Base-by-base conservation (phyloP, 2,329 filamentous ascomycete genomes). In the Alternaria burnsii region DNA sequence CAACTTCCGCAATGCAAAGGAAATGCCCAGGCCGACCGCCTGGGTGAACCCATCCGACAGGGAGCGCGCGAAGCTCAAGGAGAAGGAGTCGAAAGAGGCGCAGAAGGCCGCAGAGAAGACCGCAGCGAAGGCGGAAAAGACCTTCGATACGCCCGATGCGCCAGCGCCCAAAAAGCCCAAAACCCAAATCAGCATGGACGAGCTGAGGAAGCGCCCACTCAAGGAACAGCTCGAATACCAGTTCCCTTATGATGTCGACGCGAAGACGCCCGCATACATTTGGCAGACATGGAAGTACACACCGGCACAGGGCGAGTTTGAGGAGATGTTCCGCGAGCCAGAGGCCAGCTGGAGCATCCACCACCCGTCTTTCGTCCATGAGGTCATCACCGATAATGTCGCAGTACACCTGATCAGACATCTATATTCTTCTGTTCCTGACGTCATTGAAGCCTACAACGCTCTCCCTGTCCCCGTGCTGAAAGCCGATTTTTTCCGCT, bases 221-320 rank as follows among this genome's bases (percentile, higher is more conserved):
- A 84, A 91, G 86, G 82, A 97, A 66, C 87, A 95, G 81, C 87
- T 99, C 58, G 90, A 89, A 53, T 97, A 97, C 82, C 91, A 96
- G 71, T 98, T 95, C 79, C 93, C 94, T 20, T 99, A 98, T 84
- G 91, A 97, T 73, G 85, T 94, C 64, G 88, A 93, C 74, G 80
- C 85, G 70, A 97, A 94, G 78, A 98, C 98, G 78, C 95, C 95
- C 3, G 94, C 93, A 58, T 98, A 97, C 83, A 96, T 99, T 75
- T 99, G 95, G 95, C 95, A 99, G 84, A 99, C 95, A 14, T 99
- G 95, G 95, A 97, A 96, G 79, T 90, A 88, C 73, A 91, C 88
- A 1, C 94, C 94, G 0, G 86, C 89, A 1, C 91, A 92, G 22
- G 84, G 87, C 52, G 85, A 91, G 63, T 99, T 99, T 76, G 81